Evolutionary conservation across 2,329 filamentous ascomycete species (phyloP).

Genomic region (Elsinoe fawcettii): DNA sequence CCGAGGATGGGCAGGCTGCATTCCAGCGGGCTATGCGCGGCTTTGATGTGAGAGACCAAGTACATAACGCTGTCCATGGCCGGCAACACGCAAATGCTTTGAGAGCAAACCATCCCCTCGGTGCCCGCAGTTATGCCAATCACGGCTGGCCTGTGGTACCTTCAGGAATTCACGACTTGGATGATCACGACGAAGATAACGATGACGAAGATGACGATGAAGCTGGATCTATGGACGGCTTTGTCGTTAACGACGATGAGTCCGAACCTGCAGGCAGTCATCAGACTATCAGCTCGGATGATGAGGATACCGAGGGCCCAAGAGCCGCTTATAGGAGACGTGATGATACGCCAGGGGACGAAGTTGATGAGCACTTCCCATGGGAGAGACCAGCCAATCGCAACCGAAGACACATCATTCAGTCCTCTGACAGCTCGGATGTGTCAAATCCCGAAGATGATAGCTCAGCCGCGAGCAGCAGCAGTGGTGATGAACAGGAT

Average conservation of each 20-base stretch:
- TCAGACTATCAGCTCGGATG: not conserved
- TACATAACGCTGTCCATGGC: not conserved
- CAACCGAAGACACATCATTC: not conserved
- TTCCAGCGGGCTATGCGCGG: not conserved
- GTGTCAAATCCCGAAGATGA: not conserved
- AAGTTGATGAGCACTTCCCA: not conserved
- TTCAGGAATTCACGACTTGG: not conserved
- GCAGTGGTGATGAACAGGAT: not conserved
- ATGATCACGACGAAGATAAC: conserved; percentile 17
- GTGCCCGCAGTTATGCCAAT: not conserved
- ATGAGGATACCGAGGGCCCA: not conserved
- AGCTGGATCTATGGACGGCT: conserved; percentile 15
- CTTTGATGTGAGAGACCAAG: not conserved
- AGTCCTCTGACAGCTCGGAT: not conserved
- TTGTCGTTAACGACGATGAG: conserved; percentile 23
- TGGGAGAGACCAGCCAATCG: not conserved
- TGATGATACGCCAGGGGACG: not conserved
- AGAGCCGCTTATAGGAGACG: not conserved
- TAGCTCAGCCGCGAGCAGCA: not conserved
- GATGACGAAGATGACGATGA: conserved; percentile 19
- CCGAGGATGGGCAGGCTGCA: not conserved
- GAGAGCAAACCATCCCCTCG: not conserved
- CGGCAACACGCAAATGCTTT: not conserved
- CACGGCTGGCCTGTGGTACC: not conserved
- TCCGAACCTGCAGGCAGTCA: conserved; percentile 11